Conservation (phyloP, 805 yeast genomes). For the Ogataea paradorogensis region DNA sequence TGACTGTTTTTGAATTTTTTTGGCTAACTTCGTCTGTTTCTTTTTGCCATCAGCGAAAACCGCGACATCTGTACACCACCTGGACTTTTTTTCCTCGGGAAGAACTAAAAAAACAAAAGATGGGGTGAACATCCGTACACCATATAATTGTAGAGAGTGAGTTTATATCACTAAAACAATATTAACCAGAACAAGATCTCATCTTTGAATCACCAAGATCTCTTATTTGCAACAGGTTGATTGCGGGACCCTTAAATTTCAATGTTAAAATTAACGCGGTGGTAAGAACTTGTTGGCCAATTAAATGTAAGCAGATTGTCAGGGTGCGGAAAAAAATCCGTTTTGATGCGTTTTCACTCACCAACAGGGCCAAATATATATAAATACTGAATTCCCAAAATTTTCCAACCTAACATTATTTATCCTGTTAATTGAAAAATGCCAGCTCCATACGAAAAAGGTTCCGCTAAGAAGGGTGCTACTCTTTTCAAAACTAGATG, state of each 20-base stretch:
- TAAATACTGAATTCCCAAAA: constrained; percentile 4
- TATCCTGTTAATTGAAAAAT: constrained; percentile 19
- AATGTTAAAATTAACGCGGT: no score
- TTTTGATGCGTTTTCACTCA: constrained; percentile 1
- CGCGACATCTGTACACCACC: constrained; percentile 9
- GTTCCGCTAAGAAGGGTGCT: constrained; percentile 93
- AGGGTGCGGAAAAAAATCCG: constrained; percentile 11
- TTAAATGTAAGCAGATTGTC: constrained; percentile 14
- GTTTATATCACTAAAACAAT: no score
- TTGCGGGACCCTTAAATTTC: neutral
- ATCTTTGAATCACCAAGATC: neutral
- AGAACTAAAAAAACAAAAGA: neutral
- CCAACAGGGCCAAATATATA: constrained; percentile 7
- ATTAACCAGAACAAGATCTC: neutral
- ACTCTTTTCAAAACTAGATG: constrained; percentile 98
- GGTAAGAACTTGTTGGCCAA: constrained; percentile 5
- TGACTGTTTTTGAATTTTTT: constrained; percentile 4
- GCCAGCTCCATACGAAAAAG: constrained; percentile 44
- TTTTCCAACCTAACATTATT: constrained; percentile 8
- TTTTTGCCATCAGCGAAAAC: constrained; percentile 8
- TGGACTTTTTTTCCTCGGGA: no score
- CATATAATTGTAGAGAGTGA: neutral
- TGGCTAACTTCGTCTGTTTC: neutral
- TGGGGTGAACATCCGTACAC: constrained; percentile 4
- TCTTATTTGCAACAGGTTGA: neutral